Base-by-base conservation (phyloP, 73 alveolate species). In the Effrenium voratum region DNA sequence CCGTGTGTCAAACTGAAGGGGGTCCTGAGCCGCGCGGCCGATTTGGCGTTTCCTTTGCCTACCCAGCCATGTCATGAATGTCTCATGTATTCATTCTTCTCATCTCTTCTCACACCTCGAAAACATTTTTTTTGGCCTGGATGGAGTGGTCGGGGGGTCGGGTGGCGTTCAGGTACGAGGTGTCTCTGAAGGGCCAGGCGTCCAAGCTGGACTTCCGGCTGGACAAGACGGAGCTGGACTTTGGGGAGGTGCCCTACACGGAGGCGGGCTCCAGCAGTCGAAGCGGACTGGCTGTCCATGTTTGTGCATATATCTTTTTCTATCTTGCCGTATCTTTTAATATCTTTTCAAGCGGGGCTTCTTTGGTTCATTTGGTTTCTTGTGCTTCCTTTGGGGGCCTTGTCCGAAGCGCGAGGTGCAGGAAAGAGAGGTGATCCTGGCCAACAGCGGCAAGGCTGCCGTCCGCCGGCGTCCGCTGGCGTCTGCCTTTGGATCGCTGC, bases 1-100 rank as follows among this genome's bases (percentile, higher is more conserved):
- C 99, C 32, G 99, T 99, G 86, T 99, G 99, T 73, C 98, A 99
- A 77, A 99, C 99, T 5, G 99, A 99, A 77, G 99, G 99, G 24
- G 99, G 99, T 32, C 99, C 99, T 34, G 99, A 99, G 97, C 75
- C 59, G 86, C 97, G 66, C 24, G 73, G 59, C 77, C 28, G 49
- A 32, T 30, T 22, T n/a, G n/a, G n/a, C n/a, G n/a, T n/a, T n/a
- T n/a, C n/a, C n/a, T n/a, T n/a, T n/a, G n/a, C n/a, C n/a, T n/a
- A n/a, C n/a, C n/a, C n/a, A n/a, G n/a, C n/a, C n/a, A n/a, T n/a
- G n/a, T n/a, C n/a, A n/a, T n/a, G n/a, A n/a, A n/a, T n/a, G n/a
- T n/a, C n/a, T n/a, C n/a, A n/a, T n/a, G n/a, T n/a, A n/a, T n/a
- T n/a, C n/a, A n/a, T n/a, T n/a, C n/a, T n/a, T n/a, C n/a, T n/a